Conservation (phyloP, 2,329 filamentous ascomycete genomes). For the Plectosphaerella plurivora region DNA sequence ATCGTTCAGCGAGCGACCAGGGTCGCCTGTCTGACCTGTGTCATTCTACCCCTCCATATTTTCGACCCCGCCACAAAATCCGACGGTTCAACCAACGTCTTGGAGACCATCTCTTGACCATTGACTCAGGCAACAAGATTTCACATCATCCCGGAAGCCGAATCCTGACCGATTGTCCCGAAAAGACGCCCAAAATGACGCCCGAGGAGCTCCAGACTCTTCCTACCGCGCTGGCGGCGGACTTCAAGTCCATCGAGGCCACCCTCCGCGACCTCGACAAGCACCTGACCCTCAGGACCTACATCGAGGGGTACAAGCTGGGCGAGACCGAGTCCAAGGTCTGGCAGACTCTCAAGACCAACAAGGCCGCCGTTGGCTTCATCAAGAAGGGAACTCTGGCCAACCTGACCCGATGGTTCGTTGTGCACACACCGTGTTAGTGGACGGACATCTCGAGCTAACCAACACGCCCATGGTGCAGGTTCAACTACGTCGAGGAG, state of each 20-base stretch:
- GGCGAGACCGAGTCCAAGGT: conserved; percentile 75
- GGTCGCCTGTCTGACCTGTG: too few species aligned
- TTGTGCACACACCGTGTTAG: background rate
- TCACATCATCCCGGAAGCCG: background rate
- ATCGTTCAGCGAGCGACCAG: background rate
- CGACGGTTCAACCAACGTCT: conserved; percentile 11
- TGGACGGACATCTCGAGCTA: background rate
- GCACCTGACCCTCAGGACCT: conserved; percentile 81
- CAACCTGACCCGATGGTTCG: conserved; percentile 73
- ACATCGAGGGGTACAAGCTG: conserved; percentile 76
- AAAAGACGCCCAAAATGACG: conserved; percentile 43
- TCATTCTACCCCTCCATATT: conserved; percentile 7
- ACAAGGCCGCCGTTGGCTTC: conserved; percentile 77
- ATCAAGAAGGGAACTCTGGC: conserved; percentile 72
- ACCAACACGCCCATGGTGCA: background rate
- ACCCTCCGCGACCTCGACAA: conserved; percentile 75
- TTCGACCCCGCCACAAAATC: conserved; percentile 17
- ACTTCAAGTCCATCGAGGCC: conserved; percentile 80
- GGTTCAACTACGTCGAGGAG: conserved; percentile 76
- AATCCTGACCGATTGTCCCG: background rate
- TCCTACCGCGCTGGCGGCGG: conserved; percentile 48
- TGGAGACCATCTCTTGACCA: conserved; percentile 1
- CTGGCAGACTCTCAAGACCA: conserved; percentile 78
- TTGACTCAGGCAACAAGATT: background rate
- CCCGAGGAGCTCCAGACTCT: conserved; percentile 49